A percentile compares a stretch with the other conserved stretches of the same genome.
Evolutionary conservation across 768 basidiomycete species (phyloP).

Genomic region (Hericium erinaceus): DNA sequence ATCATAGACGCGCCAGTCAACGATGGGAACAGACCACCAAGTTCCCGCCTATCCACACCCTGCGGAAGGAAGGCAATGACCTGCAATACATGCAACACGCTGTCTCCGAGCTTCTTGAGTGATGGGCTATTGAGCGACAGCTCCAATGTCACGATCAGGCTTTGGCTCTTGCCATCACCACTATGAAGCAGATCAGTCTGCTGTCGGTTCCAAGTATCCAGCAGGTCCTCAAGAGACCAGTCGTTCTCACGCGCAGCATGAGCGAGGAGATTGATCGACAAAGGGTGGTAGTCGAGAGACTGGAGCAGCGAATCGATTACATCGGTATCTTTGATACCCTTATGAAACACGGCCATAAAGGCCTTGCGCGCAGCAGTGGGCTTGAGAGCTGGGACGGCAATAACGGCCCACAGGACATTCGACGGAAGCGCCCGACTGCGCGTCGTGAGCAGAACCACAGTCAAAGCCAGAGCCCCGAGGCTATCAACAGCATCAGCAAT

Average conservation of each 20-base stretch:
- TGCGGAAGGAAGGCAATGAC: not conserved
- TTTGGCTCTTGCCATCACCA: not conserved
- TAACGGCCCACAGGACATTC: not conserved
- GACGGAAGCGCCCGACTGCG: not conserved
- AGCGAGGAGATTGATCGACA: not conserved
- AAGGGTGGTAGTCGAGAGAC: not conserved
- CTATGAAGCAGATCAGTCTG: not conserved
- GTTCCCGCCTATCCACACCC: not conserved
- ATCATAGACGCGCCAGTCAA: not conserved
- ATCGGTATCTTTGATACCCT: not conserved
- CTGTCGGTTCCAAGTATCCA: not conserved
- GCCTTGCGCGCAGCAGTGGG: not conserved
- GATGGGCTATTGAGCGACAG: not conserved
- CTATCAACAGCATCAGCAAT: not conserved
- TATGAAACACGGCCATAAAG: not conserved
- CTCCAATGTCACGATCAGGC: not conserved
- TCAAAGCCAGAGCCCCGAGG: not conserved
- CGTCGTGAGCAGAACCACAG: not conserved
- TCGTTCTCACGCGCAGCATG: not conserved
- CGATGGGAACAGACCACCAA: not conserved
- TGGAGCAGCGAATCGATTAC: not conserved
- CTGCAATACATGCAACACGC: not conserved
- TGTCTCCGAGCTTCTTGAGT: not conserved
- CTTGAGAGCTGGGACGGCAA: not conserved
- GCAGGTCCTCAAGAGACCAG: not conserved